These are phyloP conservation scores for Hypomontagnella submonticulosa DNA, from an alignment of 495 filamentous ascomycete genomes.

Conservation along the genomic window DNA sequence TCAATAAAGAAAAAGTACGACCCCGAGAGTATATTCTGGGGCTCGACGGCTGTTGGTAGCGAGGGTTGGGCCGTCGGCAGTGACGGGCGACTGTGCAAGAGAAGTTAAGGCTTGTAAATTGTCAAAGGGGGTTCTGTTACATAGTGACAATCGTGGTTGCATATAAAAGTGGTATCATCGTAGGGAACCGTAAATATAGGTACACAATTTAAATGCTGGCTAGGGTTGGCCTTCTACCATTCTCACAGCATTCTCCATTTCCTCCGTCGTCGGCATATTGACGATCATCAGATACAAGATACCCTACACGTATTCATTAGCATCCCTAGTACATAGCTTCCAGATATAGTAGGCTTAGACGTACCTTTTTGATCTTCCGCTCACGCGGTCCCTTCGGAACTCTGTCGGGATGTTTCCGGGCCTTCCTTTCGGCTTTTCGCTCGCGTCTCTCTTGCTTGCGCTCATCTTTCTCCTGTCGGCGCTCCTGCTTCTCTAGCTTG, in stretches of 20 bases:
- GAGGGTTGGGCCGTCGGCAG: slow-evolving; percentile 18
- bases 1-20: slow-evolving; percentile 50
- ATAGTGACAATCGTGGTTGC: too few relatives aligned
- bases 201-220: too few relatives aligned
- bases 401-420: slow-evolving; percentile 29
- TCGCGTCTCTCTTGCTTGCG: slow-evolving; percentile 14
- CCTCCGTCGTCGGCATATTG: slow-evolving; percentile 22
- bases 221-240: background rate
- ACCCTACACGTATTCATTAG: slow-evolving; percentile 9
- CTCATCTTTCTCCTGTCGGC: slow-evolving; percentile 25
- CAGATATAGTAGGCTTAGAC: too few relatives aligned
- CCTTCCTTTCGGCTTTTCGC: slow-evolving; percentile 23
- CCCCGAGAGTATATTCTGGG: slow-evolving; percentile 30
- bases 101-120: too few relatives aligned
- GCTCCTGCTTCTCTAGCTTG: slow-evolving; percentile 21
- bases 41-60: slow-evolving; percentile 26
- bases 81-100: slow-evolving; percentile 27
- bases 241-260: slow-evolving; percentile 34
- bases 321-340: background rate
- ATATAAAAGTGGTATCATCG: too few relatives aligned
- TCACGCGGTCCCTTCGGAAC: slow-evolving; percentile 19
- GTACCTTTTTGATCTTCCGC: slow-evolving; percentile 23
- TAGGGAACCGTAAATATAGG: too few relatives aligned
- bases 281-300: slow-evolving; percentile 39
- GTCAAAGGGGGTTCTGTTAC: too few relatives aligned